Percentiles rank a stretch among this genome's conserved stretches.
phyloP scores from a whole-genome alignment of 352 stramenopile genomes.

The Phytophthora kernoviae region DNA sequence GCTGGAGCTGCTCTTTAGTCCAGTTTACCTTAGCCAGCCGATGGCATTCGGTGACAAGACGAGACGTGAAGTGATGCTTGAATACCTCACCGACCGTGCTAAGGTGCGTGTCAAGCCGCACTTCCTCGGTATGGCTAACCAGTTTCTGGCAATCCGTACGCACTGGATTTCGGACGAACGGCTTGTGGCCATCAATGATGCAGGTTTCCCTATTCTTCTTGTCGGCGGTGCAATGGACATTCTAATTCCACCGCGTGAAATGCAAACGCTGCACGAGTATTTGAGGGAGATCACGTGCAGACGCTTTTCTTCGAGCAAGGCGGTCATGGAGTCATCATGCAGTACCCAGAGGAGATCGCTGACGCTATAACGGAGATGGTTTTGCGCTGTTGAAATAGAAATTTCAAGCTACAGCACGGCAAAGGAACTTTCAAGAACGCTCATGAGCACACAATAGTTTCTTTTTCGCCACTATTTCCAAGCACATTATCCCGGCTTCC shows the following conservation, averaged over 20 bases:
- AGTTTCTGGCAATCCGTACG: constrained; percentile 33
- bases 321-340: constrained; percentile 46
- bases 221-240: constrained; percentile 43
- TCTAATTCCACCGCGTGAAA: constrained; percentile 43
- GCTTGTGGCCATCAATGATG: constrained; percentile 34
- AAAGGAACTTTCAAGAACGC: too few relatives aligned
- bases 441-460: too few relatives aligned
- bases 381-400: constrained; percentile 12
- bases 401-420: too few relatives aligned
- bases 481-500: too few relatives aligned
- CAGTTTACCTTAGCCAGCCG: constrained; percentile 29
- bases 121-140: constrained; percentile 24
- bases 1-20: constrained; percentile 40
- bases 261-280: constrained; percentile 24
- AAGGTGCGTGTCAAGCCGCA: constrained; percentile 19
- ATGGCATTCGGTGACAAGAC: constrained; percentile 35
- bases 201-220: constrained; percentile 48
- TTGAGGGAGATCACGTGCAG: constrained; percentile 39
- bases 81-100: constrained; percentile 18
- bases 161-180: constrained; percentile 53
- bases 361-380: constrained; percentile 21
- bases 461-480: too few relatives aligned
- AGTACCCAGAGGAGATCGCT: constrained; percentile 42
- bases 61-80: constrained; percentile 27
- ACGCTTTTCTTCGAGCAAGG: constrained; percentile 44